phyloP scores from a whole-genome alignment of 257 asterid genomes.

The Penstemon davidsonii region DNA sequence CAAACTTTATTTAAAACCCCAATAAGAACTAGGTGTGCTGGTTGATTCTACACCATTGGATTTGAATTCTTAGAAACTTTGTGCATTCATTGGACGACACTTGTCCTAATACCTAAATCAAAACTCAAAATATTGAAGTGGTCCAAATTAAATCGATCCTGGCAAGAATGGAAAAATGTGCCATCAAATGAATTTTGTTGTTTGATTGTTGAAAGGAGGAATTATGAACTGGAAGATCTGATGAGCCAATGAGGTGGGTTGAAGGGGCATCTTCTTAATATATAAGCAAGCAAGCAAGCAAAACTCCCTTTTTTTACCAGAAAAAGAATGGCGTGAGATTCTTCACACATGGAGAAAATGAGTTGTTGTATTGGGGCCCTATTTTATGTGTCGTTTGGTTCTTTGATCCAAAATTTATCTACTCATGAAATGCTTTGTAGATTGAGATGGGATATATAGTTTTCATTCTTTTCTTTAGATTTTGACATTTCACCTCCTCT shows the following conservation, averaged over 20 bases:
- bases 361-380: not conserved
- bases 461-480: too few relatives aligned
- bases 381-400: not conserved
- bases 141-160: not conserved
- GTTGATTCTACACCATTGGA: conserved; percentile 25
- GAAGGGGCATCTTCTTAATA: conserved; percentile 13
- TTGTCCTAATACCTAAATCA: conserved; percentile 20
- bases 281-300: not conserved
- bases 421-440: too few relatives aligned
- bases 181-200: not conserved
- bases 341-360: not conserved
- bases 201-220: conserved; percentile 5
- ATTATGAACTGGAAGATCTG: conserved; percentile 13
- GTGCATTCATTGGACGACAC: conserved; percentile 18
- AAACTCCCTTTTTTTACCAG: not conserved
- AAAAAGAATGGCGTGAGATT: conserved; percentile 4
- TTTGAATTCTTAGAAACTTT: not conserved
- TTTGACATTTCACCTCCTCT: too few relatives aligned
- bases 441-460: too few relatives aligned
- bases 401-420: too few relatives aligned
- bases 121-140: not conserved
- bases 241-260: conserved; percentile 14
- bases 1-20: conserved; percentile 9
- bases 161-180: not conserved
- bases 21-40: conserved; percentile 23